These are phyloP conservation scores for Hypsizygus marmoreus DNA, from an alignment of 768 basidiomycete species.

Conservation along the genomic window DNA sequence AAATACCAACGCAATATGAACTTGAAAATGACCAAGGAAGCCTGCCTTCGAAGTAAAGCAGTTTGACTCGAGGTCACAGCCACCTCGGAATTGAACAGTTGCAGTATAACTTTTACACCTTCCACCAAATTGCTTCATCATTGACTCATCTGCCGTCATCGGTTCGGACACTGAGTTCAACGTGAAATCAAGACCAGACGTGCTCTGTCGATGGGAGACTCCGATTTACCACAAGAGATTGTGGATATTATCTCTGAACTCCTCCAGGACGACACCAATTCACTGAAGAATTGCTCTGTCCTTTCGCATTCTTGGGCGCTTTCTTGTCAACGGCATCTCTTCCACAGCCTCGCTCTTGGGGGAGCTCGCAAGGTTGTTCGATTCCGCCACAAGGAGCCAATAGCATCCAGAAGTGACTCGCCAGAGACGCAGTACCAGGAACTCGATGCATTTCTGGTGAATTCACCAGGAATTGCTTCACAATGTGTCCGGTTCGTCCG, in stretches of 20 bases:
- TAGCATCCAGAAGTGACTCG: neutral
- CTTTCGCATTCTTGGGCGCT: constrained; percentile 4
- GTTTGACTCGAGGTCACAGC: too few species aligned
- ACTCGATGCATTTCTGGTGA: constrained; percentile 5
- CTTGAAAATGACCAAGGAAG: too few species aligned
- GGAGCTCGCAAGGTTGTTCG: constrained; percentile 8
- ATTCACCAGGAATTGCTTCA: neutral
- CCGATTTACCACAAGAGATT: too few species aligned
- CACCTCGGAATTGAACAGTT: too few species aligned
- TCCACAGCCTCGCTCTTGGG: constrained; percentile 5
- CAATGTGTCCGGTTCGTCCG: neutral
- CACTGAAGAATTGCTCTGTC: constrained; percentile 2
- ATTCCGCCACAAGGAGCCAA: constrained; percentile 5
- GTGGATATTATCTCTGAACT: constrained; percentile 4
- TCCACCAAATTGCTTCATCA: too few species aligned
- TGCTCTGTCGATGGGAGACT: too few species aligned
- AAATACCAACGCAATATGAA: too few species aligned
- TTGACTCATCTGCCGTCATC: too few species aligned
- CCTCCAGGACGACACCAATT: neutral
- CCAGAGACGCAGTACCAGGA: constrained; percentile 5
- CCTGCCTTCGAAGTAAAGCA: too few species aligned
- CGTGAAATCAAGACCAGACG: too few species aligned
- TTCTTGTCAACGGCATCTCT: constrained; percentile 2
- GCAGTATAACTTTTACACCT: too few species aligned
- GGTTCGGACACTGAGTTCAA: too few species aligned